These are phyloP conservation scores for Alternaria postmessia DNA, from an alignment of 2,329 filamentous ascomycete species.

Conservation along the genomic window DNA sequence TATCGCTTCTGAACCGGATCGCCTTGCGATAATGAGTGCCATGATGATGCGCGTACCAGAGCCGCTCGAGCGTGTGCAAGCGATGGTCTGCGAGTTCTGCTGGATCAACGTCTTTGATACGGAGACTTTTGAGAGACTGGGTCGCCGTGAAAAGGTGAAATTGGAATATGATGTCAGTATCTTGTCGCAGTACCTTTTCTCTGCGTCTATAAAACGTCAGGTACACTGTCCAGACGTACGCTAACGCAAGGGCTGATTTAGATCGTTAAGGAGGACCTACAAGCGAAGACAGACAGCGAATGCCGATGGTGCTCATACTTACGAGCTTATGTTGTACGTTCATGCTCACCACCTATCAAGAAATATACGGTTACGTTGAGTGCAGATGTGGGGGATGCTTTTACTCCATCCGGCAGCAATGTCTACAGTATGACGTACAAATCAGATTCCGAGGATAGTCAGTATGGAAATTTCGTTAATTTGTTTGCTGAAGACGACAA, in stretches of 20 bases:
- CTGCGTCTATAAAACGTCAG: not conserved
- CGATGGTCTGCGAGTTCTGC: not conserved
- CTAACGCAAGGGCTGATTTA: not conserved
- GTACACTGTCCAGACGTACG: not conserved
- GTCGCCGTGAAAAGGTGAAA: not conserved
- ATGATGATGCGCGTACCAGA: not conserved
- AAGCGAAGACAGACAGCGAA: not conserved
- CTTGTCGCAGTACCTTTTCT: not conserved
- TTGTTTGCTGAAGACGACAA: not conserved
- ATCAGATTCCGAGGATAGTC: not conserved
- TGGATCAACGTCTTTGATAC: not conserved
- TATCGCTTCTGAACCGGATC: fast-evolving
- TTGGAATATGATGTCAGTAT: not conserved
- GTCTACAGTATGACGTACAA: not conserved
- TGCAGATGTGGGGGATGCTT: fast-evolving
- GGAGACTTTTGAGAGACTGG: not conserved
- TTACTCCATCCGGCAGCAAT: not conserved
- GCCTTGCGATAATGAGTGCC: fast-evolving
- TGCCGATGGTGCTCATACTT: not conserved
- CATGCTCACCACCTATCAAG: not conserved
- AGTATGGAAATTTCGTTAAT: no score
- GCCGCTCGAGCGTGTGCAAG: not conserved
- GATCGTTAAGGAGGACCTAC: not conserved
- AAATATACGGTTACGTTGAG: not conserved
- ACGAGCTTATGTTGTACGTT: not conserved